A percentile compares a stretch with the other conserved stretches of the same genome.
Conservation (phyloP, 2,329 filamentous ascomycete genomes). For the Colletotrichum orbiculare region DNA sequence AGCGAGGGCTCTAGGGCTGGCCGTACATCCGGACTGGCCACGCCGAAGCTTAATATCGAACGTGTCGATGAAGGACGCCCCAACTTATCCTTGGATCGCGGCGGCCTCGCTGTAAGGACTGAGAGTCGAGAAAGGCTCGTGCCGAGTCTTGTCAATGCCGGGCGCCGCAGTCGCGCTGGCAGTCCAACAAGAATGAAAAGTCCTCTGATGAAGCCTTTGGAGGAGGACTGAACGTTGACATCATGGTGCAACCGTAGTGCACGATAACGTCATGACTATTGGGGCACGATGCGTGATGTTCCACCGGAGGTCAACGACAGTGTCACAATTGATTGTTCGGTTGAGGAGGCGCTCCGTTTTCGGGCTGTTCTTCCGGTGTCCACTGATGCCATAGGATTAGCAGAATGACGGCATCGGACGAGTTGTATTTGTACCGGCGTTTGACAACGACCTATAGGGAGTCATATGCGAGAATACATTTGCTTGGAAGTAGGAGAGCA, state of each 20-base stretch:
- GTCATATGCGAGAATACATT: no score
- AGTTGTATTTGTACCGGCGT: no score
- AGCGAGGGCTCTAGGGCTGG: slow-evolving; percentile 67
- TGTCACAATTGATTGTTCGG: no score
- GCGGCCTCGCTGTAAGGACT: slow-evolving; percentile 81
- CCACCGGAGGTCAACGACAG: no score
- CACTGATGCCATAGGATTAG: no score
- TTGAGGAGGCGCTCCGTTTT: no score
- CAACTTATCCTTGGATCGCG: slow-evolving; percentile 67
- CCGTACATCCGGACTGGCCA: slow-evolving; percentile 74
- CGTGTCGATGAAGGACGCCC: slow-evolving; percentile 59
- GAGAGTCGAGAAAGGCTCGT: slow-evolving; percentile 86
- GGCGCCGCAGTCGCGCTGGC: slow-evolving; percentile 65
- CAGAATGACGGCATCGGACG: no score
- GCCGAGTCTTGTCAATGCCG: slow-evolving; percentile 65
- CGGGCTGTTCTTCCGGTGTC: no score
- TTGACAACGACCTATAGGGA: no score
- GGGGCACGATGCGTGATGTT: no score
- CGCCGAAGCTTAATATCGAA: slow-evolving; percentile 68
- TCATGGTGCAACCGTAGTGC: not conserved
- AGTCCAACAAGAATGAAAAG: slow-evolving; percentile 71
- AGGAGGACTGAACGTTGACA: slow-evolving; percentile 39
- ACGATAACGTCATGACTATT: not conserved
- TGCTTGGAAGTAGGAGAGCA: no score
- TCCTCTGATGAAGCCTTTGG: slow-evolving; percentile 62